Evolutionary conservation across 805 yeast genomes (phyloP), one percentile per base, ranked within the genome.

Genomic region (Sporopachydermia quercuum): DNA sequence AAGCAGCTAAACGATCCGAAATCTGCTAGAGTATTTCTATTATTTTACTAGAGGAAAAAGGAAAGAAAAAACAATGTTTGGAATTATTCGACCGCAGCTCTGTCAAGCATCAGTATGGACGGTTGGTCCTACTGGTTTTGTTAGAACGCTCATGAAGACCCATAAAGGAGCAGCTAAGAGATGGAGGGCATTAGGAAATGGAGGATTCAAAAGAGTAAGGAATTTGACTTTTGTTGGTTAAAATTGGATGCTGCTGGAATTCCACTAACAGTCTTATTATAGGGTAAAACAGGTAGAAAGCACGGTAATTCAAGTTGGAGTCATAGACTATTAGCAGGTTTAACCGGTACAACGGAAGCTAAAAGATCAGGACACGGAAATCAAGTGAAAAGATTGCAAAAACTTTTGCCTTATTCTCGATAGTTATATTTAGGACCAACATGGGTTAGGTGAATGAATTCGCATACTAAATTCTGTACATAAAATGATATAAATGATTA

Each of bases 231-330:
- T 13, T 8, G 6, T 11, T 14, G 19, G 16, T 13, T 33, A n/a
- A 18, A n/a, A 15, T 6, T 23, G 6, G 6, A 27, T 15, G 36
- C 37, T 18, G 36, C 18, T 23, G 30, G 30, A 23, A 23, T 23
- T 23, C 13, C 30, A 23, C 13, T 23, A n/a, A 19, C 8, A 4
- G 13, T 4, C 35, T 16, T 36, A 34, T 35, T 41, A 8, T 37
- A 57, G 72, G 87, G 70, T 45, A 74, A 76, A 49, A 80, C 93
- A 15, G 94, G 95, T 6, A 74, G 94, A 63, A 80, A 82, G 48
- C 96, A 87, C 56, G 96, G 96, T 39, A 87, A 87, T 53, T 83
- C 86, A 1, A 87, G 94, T 16, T 87, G 91, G 79, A 70, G 86
- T 19, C 62, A 71, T 34, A 67, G 76, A 39, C 65, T 71, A 17